Conservation (phyloP, 129 eudicot species). For the Artemisia annua region DNA sequence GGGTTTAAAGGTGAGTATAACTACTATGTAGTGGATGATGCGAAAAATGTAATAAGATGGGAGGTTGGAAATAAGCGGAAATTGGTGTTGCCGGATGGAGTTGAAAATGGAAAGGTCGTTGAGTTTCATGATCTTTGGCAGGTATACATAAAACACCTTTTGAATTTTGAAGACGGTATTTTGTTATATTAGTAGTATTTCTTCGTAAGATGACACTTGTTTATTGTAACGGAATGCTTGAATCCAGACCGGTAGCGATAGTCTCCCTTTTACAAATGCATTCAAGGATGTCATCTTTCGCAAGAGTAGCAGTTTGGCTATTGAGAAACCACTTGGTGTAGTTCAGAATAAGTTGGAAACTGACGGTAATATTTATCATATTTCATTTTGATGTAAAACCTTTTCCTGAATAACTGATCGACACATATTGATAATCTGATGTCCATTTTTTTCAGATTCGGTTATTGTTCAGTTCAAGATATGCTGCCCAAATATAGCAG, state of each 20-base stretch:
- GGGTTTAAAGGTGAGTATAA: constrained; percentile 73
- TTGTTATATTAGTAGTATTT: neutral
- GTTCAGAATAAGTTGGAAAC: constrained; percentile 50
- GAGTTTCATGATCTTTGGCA: constrained; percentile 96
- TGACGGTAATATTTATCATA: constrained; percentile 41
- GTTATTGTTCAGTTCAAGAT: constrained; percentile 76
- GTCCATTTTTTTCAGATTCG: constrained; percentile 55
- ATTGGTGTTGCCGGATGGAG: constrained; percentile 56
- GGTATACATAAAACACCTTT: constrained; percentile 37
- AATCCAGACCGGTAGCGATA: constrained; percentile 80
- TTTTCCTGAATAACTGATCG: too few relatives aligned
- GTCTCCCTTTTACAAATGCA: constrained; percentile 81
- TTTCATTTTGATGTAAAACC: neutral
- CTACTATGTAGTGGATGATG: constrained; percentile 87
- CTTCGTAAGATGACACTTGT: neutral
- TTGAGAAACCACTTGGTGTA: constrained; percentile 52
- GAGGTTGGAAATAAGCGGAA: constrained; percentile 85
- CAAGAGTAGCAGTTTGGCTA: constrained; percentile 46
- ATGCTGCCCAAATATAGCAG: constrained; percentile 83
- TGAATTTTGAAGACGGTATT: constrained; percentile 2
- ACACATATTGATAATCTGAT: neutral
- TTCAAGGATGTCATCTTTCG: constrained; percentile 90
- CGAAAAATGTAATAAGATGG: constrained; percentile 61
- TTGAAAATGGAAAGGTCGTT: constrained; percentile 59
- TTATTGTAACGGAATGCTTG: neutral